phyloP scores from a whole-genome alignment of 2,329 filamentous ascomycete genomes.

The Coniochaeta prunicola region DNA sequence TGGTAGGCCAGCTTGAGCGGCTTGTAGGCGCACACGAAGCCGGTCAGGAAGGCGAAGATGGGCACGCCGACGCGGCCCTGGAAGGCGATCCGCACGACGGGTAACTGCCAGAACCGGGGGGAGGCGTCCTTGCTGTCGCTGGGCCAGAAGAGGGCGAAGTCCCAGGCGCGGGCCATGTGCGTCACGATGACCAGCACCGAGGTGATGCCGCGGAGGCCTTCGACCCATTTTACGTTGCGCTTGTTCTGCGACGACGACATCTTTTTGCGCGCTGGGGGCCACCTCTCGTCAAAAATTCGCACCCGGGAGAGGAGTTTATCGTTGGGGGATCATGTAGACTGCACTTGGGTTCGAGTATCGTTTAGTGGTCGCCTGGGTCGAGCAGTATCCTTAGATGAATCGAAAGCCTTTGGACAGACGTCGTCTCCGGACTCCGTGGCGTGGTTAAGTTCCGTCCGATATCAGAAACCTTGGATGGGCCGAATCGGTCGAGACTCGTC shows the following conservation, averaged over 20 bases:
- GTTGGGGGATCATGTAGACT: neutral
- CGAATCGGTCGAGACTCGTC: neutral
- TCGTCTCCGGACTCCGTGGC: neutral
- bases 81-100: constrained; percentile 46
- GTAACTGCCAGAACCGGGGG: constrained; percentile 39
- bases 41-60: constrained; percentile 48
- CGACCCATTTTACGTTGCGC: constrained; percentile 23
- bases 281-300: neutral
- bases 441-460: neutral
- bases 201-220: constrained; percentile 43
- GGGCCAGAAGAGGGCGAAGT: constrained; percentile 43
- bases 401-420: neutral
- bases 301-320: neutral
- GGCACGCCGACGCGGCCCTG: constrained; percentile 47
- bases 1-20: constrained; percentile 40
- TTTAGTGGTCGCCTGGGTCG: neutral
- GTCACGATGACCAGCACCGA: constrained; percentile 46
- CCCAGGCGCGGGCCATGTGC: constrained; percentile 42
- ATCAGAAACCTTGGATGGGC: neutral
- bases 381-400: neutral
- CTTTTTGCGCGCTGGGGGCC: neutral
- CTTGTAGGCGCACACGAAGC: constrained; percentile 48
- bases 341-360: neutral
- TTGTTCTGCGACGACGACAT: constrained; percentile 8
- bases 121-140: constrained; percentile 30